Evolutionary conservation across 2,329 filamentous ascomycete species (phyloP).

Genomic region (Chaetothyriales sp.): DNA sequence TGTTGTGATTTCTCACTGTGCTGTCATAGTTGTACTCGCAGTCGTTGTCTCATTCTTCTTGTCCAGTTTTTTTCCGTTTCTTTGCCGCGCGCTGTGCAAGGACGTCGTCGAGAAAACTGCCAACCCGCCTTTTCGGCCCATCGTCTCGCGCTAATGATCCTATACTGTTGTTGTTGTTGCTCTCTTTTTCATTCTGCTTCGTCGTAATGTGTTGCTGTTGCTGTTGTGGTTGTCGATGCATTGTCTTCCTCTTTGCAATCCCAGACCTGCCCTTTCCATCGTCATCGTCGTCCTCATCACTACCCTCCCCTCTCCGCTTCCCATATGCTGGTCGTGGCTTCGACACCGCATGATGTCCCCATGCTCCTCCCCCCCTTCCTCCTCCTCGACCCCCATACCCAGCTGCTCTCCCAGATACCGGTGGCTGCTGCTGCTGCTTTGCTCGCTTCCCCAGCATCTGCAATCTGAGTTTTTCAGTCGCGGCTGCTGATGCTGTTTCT

Average conservation of each 20-base stretch:
- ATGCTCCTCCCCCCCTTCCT: neutral
- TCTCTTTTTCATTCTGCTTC: neutral
- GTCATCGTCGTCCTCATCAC: slow-evolving; percentile 9
- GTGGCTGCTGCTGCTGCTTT: neutral
- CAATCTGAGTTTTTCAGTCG: neutral
- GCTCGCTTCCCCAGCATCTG: neutral
- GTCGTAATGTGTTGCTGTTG: neutral
- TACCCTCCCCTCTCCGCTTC: slow-evolving; percentile 1
- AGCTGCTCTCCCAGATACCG: neutral
- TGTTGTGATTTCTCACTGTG: neutral
- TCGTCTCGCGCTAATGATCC: neutral
- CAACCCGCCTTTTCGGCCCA: slow-evolving; percentile 8
- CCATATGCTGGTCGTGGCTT: slow-evolving; percentile 1
- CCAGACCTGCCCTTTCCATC: slow-evolving; percentile 2
- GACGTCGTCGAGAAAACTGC: slow-evolving; percentile 16
- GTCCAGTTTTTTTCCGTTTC: slow-evolving; percentile 14
- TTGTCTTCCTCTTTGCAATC: neutral
- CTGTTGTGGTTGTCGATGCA: neutral
- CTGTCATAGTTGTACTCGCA: too few species aligned
- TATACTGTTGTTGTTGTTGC: neutral
- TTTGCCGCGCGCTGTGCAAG: slow-evolving; percentile 15
- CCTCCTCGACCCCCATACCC: neutral
- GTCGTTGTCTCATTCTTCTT: slow-evolving; percentile 3
- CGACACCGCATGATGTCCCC: neutral
- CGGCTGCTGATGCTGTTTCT: neutral